Evolutionary conservation across 495 filamentous ascomycete genomes (phyloP).

Genomic region (Sabuloglossum arenarium): DNA sequence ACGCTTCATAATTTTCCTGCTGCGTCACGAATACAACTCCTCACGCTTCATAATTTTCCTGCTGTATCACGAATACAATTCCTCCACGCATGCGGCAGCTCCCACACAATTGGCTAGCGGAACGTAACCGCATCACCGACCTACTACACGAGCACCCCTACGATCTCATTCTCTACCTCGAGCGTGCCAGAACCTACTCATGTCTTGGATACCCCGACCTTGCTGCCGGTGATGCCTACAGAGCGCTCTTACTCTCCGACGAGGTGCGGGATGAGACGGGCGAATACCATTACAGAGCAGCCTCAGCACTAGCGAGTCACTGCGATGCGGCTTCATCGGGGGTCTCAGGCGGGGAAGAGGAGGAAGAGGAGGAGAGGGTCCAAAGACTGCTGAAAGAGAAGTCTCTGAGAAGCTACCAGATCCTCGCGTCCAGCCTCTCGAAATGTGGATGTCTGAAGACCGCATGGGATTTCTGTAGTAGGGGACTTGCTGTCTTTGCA

Average conservation of each 20-base stretch:
- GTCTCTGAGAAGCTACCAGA: conserved; percentile 23
- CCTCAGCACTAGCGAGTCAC: neutral
- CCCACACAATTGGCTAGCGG: neutral
- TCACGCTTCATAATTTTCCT: neutral
- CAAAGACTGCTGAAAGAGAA: conserved; percentile 21
- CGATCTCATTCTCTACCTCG: conserved; percentile 54
- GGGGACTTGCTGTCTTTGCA: conserved; percentile 14
- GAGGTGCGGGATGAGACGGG: conserved; percentile 45
- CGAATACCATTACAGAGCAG: conserved; percentile 40
- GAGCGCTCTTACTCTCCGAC: conserved; percentile 66
- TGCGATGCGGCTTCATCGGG: neutral
- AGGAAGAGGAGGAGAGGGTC: conserved; percentile 19
- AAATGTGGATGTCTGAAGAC: conserved; percentile 50
- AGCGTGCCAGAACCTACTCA: conserved; percentile 47
- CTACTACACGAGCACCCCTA: conserved; percentile 39
- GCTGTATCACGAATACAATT: neutral
- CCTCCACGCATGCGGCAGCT: neutral
- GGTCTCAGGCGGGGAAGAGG: conserved; percentile 13
- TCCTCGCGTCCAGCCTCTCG: conserved; percentile 36
- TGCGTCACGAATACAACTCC: too few relatives aligned
- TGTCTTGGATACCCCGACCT: conserved; percentile 74
- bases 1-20: too few relatives aligned
- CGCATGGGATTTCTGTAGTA: conserved; percentile 40
- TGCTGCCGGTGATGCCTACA: conserved; percentile 76
- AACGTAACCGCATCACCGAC: conserved; percentile 11